These are phyloP conservation scores for Cordyceps fumosorosea DNA, from an alignment of 2,329 filamentous ascomycete species.

Conservation along the genomic window DNA sequence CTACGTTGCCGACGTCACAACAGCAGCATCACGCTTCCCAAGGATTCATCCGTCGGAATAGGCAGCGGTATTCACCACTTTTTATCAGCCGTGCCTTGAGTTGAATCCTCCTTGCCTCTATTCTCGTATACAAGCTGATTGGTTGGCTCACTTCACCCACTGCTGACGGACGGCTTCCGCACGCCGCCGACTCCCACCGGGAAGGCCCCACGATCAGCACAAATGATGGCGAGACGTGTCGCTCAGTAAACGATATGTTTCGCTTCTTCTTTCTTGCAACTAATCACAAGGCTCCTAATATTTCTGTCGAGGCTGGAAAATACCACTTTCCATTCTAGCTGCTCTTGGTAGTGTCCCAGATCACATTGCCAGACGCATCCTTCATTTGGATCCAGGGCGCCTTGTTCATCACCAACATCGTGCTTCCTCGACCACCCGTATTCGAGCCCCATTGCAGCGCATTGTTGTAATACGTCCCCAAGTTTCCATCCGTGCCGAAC, in stretches of 20 bases:
- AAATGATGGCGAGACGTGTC: background rate
- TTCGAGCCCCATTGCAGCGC: conserved; percentile 14
- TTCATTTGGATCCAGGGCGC: conserved; percentile 17
- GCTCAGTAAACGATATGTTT: background rate
- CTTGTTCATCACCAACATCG: conserved; percentile 13
- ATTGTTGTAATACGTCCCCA: conserved; percentile 13
- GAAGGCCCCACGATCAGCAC: too few species aligned
- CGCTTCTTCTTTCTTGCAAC: background rate
- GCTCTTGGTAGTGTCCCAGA: conserved; percentile 17
- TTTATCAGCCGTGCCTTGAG: background rate
- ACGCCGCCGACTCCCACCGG: background rate
- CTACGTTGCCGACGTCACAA: conserved; percentile 3
- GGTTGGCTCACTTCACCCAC: background rate
- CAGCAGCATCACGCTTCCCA: background rate
- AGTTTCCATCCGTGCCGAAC: conserved; percentile 14
- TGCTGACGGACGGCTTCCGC: background rate
- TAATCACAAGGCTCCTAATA: too few species aligned
- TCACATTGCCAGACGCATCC: conserved; percentile 15
- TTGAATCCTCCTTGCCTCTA: too few species aligned
- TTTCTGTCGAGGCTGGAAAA: background rate
- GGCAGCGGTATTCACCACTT: background rate
- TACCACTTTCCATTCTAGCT: background rate
- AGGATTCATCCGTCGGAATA: background rate
- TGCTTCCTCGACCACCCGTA: conserved; percentile 12
- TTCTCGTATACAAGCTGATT: background rate